These are phyloP conservation scores for Talaromyces sp. DNA, from an alignment of 2,329 filamentous ascomycete genomes.

Conservation along the genomic window DNA sequence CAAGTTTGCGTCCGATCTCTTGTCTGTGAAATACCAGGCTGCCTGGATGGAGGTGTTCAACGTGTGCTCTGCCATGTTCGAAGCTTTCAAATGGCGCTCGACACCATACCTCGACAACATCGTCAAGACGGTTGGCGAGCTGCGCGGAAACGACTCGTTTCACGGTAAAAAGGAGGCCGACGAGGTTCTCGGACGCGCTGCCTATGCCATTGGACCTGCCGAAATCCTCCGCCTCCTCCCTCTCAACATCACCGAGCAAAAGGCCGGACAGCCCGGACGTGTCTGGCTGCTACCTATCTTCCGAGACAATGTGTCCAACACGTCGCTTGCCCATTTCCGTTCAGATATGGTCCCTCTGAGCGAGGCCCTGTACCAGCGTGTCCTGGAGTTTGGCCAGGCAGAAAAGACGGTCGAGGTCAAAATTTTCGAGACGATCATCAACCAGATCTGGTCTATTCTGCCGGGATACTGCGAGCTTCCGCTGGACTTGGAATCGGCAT, in stretches of 20 bases:
- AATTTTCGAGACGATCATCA: slow-evolving; percentile 93
- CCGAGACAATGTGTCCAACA: slow-evolving; percentile 84
- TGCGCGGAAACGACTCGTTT: slow-evolving; percentile 84
- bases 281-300: slow-evolving; percentile 94
- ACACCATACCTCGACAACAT: slow-evolving; percentile 72
- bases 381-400: slow-evolving; percentile 72
- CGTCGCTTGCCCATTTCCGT: slow-evolving; percentile 78
- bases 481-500: slow-evolving; percentile 67
- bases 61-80: slow-evolving; percentile 80
- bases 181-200: slow-evolving; percentile 78
- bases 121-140: slow-evolving; percentile 74
- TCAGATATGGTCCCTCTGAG: slow-evolving; percentile 83
- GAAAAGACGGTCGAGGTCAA: slow-evolving; percentile 96
- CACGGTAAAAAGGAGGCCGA: slow-evolving; percentile 93
- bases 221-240: slow-evolving; percentile 77
- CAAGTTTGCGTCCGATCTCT: slow-evolving; percentile 64
- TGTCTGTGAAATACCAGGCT: slow-evolving; percentile 86
- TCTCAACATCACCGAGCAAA: slow-evolving; percentile 74
- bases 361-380: slow-evolving; percentile 80
- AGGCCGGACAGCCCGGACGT: slow-evolving; percentile 71
- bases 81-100: slow-evolving; percentile 73
- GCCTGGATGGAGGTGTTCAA: slow-evolving; percentile 95
- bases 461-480: slow-evolving; percentile 94
- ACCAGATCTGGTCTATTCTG: slow-evolving; percentile 90
- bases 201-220: slow-evolving; percentile 85